Evolutionary conservation across 106 monocot genomes (phyloP), one percentile per base, ranked within the genome.

Genomic region (Ottelia alismoides): DNA sequence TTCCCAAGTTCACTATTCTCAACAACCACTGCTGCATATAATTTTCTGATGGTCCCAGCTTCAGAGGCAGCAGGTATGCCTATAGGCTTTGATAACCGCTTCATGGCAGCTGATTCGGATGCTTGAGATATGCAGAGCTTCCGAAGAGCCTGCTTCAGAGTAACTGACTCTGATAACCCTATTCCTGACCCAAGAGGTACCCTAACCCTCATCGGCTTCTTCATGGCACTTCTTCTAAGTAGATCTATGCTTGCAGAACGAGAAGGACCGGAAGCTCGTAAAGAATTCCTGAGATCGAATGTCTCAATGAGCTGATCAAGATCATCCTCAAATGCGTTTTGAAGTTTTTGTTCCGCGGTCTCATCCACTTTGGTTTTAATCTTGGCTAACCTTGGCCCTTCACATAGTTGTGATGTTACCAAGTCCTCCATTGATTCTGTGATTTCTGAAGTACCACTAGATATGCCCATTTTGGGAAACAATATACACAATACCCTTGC

Each of bases 91-190:
- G 73, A 69, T 25, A 65, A 47, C 48, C 82, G 69, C 64, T 79
- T 92, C 67, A 72, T 68, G 16, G 92, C 85, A 67, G 92, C 92
- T 71, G 76, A 76, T 51, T 92, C 82, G 24, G 92, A 92, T 35
- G 92, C 92, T 49, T 92, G 85, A 23, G 79, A 70, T 50, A 92
- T 79, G 60, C 78, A 82, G 23, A 82, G 29, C 30, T 58, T 76
- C 62, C 85, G 75, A 25, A 85, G 47, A 0, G 92, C 85, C 58
- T 82, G 85, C 30, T 92, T 92, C 58, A 86, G 51, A 27, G 71
- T 76, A 1, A 66, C 62, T 30, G 78, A 65, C 65, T 86, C 82
- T 40, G 68, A 70, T 25, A 62, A 68, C 45, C 52, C 72, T 18
- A 58, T 55, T 28, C 66, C 71, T 20, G 84, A 65, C 47, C 60